Evolutionary conservation across 2,329 filamentous ascomycete species (phyloP).

Genomic region (Epichloe amarillans): DNA sequence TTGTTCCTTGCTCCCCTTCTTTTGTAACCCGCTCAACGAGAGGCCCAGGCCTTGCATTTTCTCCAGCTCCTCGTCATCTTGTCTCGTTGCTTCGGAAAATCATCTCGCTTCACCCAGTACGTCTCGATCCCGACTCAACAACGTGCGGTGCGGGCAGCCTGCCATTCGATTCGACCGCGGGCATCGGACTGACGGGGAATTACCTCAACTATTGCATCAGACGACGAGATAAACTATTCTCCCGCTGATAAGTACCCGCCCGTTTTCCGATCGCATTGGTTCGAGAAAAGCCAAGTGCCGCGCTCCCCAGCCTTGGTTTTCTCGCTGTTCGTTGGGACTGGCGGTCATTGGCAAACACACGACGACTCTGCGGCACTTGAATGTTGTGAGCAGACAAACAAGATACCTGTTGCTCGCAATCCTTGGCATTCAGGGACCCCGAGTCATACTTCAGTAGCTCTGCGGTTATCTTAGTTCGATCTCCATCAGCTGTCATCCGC

Average conservation of each 20-base stretch:
- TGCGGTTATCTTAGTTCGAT: neutral
- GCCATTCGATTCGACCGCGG: neutral
- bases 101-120: neutral
- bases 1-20: neutral
- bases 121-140: neutral
- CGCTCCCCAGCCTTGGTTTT: neutral
- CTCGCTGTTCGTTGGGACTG: no score
- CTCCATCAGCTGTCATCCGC: neutral
- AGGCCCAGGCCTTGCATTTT: neutral
- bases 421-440: neutral
- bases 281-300: neutral
- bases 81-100: neutral
- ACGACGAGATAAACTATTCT: neutral
- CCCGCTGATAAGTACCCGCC: neutral
- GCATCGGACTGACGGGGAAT: neutral
- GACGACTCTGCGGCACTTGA: neutral
- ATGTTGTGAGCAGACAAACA: neutral
- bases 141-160: neutral
- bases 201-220: neutral
- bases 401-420: neutral
- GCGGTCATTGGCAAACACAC: neutral
- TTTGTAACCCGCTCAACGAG: neutral
- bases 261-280: neutral
- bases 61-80: neutral
- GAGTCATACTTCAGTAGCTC: neutral